phyloP scores from a whole-genome alignment of 768 basidiomycete genomes.

The Thelephora aurantiotincta region DNA sequence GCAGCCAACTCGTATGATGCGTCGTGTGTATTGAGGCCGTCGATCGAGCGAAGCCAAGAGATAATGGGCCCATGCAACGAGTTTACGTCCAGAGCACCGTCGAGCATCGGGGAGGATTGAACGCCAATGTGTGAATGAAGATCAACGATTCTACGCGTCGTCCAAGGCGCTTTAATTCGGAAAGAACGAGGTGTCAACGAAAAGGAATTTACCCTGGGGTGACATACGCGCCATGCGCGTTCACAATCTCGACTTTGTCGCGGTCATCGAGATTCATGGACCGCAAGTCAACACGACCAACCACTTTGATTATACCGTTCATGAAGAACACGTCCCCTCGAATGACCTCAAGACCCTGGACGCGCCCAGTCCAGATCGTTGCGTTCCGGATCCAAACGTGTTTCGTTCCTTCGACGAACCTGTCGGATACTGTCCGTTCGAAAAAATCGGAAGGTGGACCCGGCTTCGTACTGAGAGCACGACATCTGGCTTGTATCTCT shows the following conservation, averaged over 20 bases:
- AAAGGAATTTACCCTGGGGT: conserved; percentile 27
- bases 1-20: conserved; percentile 38
- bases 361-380: conserved; percentile 63
- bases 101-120: conserved; percentile 9
- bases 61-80: conserved; percentile 35
- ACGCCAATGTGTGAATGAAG: conserved; percentile 47
- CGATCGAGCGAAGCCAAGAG: conserved; percentile 57
- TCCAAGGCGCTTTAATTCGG: not conserved
- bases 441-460: conserved; percentile 22
- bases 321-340: conserved; percentile 50
- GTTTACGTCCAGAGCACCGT: conserved; percentile 39
- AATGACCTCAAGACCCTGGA: conserved; percentile 40
- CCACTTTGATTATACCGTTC: conserved; percentile 43
- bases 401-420: conserved; percentile 37
- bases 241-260: conserved; percentile 23
- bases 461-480: conserved; percentile 19
- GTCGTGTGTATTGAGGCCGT: conserved; percentile 69
- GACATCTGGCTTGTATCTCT: conserved; percentile 20
- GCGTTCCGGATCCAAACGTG: conserved; percentile 51
- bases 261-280: not conserved
- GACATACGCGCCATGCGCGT: conserved; percentile 55
- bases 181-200: not conserved
- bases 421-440: conserved; percentile 30
- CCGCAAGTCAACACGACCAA: conserved; percentile 23
- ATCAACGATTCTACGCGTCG: conserved; percentile 29